Conservation (phyloP, 495 filamentous ascomycete genomes). For the Penicillium atrosanguineum region DNA sequence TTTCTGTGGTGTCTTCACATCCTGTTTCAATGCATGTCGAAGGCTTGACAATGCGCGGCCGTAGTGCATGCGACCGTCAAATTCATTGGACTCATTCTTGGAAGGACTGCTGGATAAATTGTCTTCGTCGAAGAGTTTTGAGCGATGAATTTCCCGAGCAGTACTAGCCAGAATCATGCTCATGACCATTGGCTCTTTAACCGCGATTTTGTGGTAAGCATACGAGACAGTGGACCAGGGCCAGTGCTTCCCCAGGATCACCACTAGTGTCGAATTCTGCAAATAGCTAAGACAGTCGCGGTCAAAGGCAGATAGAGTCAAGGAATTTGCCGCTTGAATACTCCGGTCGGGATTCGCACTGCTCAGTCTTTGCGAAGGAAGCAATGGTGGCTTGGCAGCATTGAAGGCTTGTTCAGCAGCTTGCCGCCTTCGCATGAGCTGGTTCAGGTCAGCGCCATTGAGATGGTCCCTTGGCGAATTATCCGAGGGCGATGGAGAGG, state of each 20-base stretch:
- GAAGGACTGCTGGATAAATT: constrained; percentile 2
- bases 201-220: constrained; percentile 31
- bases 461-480: neutral
- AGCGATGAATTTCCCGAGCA: constrained; percentile 29
- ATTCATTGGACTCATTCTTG: constrained; percentile 15
- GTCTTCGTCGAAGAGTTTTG: constrained; percentile 19
- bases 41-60: constrained; percentile 31
- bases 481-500: neutral
- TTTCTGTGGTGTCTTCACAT: constrained; percentile 26
- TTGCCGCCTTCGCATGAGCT: neutral
- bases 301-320: constrained; percentile 27
- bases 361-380: constrained; percentile 4
- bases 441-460: neutral
- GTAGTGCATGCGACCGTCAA: constrained; percentile 28
- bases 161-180: constrained; percentile 36
- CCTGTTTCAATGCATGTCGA: constrained; percentile 27
- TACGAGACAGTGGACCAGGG: constrained; percentile 34
- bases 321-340: constrained; percentile 29
- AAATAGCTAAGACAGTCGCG: constrained; percentile 28
- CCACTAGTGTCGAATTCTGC: constrained; percentile 30
- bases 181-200: constrained; percentile 34
- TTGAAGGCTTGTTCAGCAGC: neutral
- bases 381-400: constrained; percentile 3
- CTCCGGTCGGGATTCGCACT: neutral
- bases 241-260: constrained; percentile 36